These are phyloP conservation scores for Trichocomaceae sp. DNA, from an alignment of 2,329 filamentous ascomycete species.

Conservation along the genomic window DNA sequence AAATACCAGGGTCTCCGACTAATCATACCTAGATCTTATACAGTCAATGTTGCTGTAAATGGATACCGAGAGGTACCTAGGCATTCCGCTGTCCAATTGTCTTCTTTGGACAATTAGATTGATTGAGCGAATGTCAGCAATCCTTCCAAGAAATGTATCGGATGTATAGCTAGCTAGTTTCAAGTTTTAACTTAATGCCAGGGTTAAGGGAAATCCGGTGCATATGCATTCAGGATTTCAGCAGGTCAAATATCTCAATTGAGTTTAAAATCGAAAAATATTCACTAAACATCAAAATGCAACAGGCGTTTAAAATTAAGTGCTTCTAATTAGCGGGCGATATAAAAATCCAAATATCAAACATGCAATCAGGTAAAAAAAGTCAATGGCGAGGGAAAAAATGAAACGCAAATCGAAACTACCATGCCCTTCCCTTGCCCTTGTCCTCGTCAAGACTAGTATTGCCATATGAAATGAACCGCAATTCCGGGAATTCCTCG, in stretches of 20 bases:
- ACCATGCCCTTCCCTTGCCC: conserved; percentile 19
- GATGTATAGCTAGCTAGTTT: no score
- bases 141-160: no score
- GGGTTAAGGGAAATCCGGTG: no score
- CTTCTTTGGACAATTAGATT: no score
- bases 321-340: not conserved
- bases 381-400: not conserved
- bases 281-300: not conserved
- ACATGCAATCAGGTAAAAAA: not conserved
- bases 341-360: not conserved
- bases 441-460: conserved; percentile 30
- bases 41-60: no score
- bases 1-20: no score
- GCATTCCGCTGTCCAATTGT: no score
- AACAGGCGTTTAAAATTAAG: not conserved
- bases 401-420: not conserved
- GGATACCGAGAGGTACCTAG: no score
- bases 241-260: not conserved
- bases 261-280: not conserved
- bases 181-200: no score
- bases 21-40: no score
- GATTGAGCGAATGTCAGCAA: no score
- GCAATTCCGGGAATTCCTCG: conserved; percentile 29
- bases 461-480: conserved; percentile 18
- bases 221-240: no score